These are phyloP conservation scores for Candida railenensis DNA, from an alignment of 805 yeast genomes.

Conservation along the genomic window DNA sequence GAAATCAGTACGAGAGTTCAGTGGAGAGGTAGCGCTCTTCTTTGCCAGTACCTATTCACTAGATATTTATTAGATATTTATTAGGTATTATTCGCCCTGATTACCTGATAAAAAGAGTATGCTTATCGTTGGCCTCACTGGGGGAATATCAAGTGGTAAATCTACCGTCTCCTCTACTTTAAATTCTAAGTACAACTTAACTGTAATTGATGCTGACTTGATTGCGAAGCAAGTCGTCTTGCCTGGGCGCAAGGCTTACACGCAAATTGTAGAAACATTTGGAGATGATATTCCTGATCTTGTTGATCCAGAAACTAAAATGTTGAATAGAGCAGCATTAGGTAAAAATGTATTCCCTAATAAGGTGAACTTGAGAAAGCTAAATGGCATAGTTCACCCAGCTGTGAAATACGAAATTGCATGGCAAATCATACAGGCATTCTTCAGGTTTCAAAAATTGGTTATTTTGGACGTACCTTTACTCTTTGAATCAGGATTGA, in stretches of 20 bases:
- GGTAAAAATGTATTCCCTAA: slow-evolving; percentile 80
- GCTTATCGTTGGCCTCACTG: slow-evolving; percentile 94
- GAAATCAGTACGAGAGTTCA: too few species aligned
- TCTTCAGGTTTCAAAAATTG: slow-evolving; percentile 54
- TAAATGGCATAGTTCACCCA: slow-evolving; percentile 85
- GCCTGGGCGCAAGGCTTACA: slow-evolving; percentile 75
- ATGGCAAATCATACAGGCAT: slow-evolving; percentile 53
- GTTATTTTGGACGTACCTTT: slow-evolving; percentile 89
- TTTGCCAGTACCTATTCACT: too few species aligned
- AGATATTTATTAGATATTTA: neutral
- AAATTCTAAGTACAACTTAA: slow-evolving; percentile 46
- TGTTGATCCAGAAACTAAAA: slow-evolving; percentile 36
- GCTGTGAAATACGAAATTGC: slow-evolving; percentile 72
- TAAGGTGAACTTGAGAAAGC: slow-evolving; percentile 50
- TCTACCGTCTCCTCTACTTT: slow-evolving; percentile 78
- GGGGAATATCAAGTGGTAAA: slow-evolving; percentile 97
- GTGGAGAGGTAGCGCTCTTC: too few species aligned
- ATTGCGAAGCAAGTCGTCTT: slow-evolving; percentile 84
- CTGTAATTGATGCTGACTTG: slow-evolving; percentile 84
- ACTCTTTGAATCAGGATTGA: slow-evolving; percentile 76
- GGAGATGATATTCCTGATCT: slow-evolving; percentile 50
- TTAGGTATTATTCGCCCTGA: neutral
- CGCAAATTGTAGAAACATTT: slow-evolving; percentile 62
- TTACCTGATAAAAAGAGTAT: slow-evolving; percentile 31
- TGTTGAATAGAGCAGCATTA: slow-evolving; percentile 68